A percentile compares a stretch with the other conserved stretches of the same genome.
These are phyloP conservation scores for Saccharata proteae DNA, from an alignment of 2,329 filamentous ascomycete species.

Conservation along the genomic window DNA sequence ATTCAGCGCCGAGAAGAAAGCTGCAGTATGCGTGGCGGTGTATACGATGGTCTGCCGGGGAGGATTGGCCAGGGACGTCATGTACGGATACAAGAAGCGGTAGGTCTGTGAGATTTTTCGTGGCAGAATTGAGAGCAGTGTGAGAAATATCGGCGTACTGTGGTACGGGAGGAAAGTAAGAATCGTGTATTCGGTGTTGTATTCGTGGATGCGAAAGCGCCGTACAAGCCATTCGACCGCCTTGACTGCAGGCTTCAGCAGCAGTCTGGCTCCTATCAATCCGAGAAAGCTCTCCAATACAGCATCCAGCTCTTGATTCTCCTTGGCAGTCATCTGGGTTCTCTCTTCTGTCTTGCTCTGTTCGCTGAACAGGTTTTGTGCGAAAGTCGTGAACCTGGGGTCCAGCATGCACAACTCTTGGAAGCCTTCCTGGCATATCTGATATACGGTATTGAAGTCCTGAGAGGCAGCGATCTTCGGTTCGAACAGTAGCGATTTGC, in stretches of 20 bases:
- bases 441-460: slow-evolving; percentile 79
- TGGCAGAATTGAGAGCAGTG: slow-evolving; percentile 77
- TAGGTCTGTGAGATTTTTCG: slow-evolving; percentile 61
- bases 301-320: slow-evolving; percentile 71
- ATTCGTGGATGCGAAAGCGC: slow-evolving; percentile 83
- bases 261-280: slow-evolving; percentile 61
- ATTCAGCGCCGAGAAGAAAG: slow-evolving; percentile 67
- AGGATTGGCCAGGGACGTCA: slow-evolving; percentile 61
- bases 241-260: slow-evolving; percentile 80
- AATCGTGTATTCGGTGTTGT: slow-evolving; percentile 67
- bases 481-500: slow-evolving; percentile 91
- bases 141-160: slow-evolving; percentile 70
- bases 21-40: slow-evolving; percentile 64
- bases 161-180: slow-evolving; percentile 91
- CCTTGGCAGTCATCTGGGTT: slow-evolving; percentile 64
- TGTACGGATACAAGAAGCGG: slow-evolving; percentile 77
- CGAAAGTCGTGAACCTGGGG: slow-evolving; percentile 61
- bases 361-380: slow-evolving; percentile 75
- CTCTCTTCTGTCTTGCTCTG: slow-evolving; percentile 86
- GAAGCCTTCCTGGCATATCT: slow-evolving; percentile 79
- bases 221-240: slow-evolving; percentile 90
- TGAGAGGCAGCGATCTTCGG: slow-evolving; percentile 72
- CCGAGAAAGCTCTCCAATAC: slow-evolving; percentile 74
- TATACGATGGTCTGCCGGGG: slow-evolving; percentile 75
- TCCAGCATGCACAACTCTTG: slow-evolving; percentile 86